Evolutionary conservation across 2,329 filamentous ascomycete species (phyloP), one percentile per base, ranked within the genome.

Genomic region (Truncatella angustata): DNA sequence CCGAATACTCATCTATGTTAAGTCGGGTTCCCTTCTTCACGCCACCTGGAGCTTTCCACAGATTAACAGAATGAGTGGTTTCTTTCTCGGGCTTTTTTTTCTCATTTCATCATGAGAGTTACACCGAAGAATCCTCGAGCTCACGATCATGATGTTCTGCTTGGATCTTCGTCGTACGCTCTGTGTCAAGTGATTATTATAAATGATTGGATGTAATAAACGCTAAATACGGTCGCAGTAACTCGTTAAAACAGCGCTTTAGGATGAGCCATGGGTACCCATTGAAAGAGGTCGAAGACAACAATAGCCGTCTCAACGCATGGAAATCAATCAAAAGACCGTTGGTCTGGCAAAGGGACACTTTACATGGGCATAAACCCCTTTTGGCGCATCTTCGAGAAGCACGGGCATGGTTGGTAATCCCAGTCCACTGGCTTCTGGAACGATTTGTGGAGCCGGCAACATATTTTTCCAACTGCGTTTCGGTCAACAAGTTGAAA

Each of bases 161-260:
- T 44, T 64, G 60, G 3, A 56, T 60, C 2, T 58, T 9, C n/a
- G n/a, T n/a, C 61, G 56, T 3, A 64, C 60, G 1, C 36, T 48
- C 4, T 52, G 28, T 1, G 59, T 60, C 7, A 64, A 54, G 24
- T 56, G 59, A 16, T 63, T 53, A 18, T 62, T 63, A 49, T 63
- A 64, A 3, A 60, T 63, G 52, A 64, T 64, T 5, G 62, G 60
- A 39, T 63, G 60, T n/a, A n/a, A n/a, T n/a, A 5, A 61, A 52
- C 1, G 61, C 57, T 4, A 61, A 24, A 30, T 64, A 61, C 12
- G 40, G 40, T 16, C 24, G 5, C 23, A 43, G 3, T 2, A 43
- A n/a, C 21, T 43, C 40, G 1, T 43, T 23, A 4, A 43, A 20
- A 11, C 28, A 26, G 16, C 28, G 5, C 16, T 24, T 43, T n/a